These are phyloP conservation scores for Penicillium pancosmium DNA, from an alignment of 495 filamentous ascomycete species.

Conservation along the genomic window DNA sequence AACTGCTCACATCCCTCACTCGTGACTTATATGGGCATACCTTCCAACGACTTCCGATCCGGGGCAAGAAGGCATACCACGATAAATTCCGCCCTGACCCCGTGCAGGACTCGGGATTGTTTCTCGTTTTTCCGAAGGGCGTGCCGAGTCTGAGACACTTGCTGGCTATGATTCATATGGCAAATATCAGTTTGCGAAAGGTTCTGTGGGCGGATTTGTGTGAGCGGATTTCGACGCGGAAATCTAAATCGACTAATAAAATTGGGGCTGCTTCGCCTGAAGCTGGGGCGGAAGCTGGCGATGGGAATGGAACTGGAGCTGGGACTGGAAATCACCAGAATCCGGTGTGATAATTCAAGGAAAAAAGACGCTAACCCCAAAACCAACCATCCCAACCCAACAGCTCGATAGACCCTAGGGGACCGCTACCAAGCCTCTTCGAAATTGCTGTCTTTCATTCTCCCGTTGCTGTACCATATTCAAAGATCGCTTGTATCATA, in stretches of 20 bases:
- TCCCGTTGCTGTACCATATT: slow-evolving; percentile 17
- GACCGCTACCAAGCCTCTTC: too few species aligned
- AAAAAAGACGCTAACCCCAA: neutral
- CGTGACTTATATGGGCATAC: slow-evolving; percentile 32
- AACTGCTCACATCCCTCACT: slow-evolving; percentile 27
- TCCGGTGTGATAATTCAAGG: neutral
- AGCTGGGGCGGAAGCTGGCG: neutral
- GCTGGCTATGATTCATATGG: slow-evolving; percentile 44
- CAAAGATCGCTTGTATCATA: slow-evolving; percentile 22
- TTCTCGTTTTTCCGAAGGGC: slow-evolving; percentile 39
- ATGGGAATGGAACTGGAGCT: neutral
- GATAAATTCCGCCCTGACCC: slow-evolving; percentile 45
- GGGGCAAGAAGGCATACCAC: slow-evolving; percentile 47
- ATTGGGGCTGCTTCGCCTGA: neutral
- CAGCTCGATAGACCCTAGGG: too few species aligned
- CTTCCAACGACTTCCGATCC: slow-evolving; percentile 36
- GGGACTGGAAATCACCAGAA: neutral
- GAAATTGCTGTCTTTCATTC: neutral
- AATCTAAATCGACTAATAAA: neutral
- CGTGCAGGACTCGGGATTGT: slow-evolving; percentile 34
- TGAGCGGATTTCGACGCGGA: slow-evolving; percentile 8
- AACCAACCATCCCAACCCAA: neutral
- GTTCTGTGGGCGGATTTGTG: slow-evolving; percentile 28
- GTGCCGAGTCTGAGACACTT: slow-evolving; percentile 34
- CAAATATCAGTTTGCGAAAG: slow-evolving; percentile 39